Conservation (phyloP, 75 land plant genomes). For the Pinus albicaulis region DNA sequence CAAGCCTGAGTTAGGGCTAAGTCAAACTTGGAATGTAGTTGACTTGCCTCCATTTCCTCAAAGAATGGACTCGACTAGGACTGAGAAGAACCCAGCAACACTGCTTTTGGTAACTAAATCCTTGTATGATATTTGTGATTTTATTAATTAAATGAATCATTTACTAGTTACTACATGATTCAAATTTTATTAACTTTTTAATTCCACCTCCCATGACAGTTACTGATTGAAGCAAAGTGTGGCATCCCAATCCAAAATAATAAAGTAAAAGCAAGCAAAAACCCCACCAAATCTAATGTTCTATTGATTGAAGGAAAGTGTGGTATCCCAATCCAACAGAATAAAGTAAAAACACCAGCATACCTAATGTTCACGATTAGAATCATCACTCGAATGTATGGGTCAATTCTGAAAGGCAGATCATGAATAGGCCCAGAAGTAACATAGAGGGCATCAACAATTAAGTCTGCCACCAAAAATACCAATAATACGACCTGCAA, state of each 20-base stretch:
- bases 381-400: conserved; percentile 69
- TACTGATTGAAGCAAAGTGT: neutral
- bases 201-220: neutral
- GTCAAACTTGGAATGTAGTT: too few species aligned
- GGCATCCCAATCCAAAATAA: neutral
- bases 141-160: too few species aligned
- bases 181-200: neutral
- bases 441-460: conserved; percentile 49
- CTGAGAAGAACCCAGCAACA: too few species aligned
- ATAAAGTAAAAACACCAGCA: neutral
- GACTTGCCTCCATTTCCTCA: too few species aligned
- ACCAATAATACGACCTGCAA: conserved; percentile 59
- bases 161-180: too few species aligned
- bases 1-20: too few species aligned
- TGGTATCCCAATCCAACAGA: neutral
- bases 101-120: too few species aligned
- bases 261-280: neutral
- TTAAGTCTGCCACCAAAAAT: conserved; percentile 59
- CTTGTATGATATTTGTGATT: too few species aligned
- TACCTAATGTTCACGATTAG: conserved; percentile 69
- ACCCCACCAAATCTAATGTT: conserved; percentile 42
- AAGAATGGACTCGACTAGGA: too few species aligned
- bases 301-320: neutral
- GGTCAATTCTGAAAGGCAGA: conserved; percentile 78
- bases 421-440: conserved; percentile 44